Evolutionary conservation across 148 eudicot genomes (phyloP), one percentile per base, ranked within the genome.

Genomic region (Rhododendron mucronatum): DNA sequence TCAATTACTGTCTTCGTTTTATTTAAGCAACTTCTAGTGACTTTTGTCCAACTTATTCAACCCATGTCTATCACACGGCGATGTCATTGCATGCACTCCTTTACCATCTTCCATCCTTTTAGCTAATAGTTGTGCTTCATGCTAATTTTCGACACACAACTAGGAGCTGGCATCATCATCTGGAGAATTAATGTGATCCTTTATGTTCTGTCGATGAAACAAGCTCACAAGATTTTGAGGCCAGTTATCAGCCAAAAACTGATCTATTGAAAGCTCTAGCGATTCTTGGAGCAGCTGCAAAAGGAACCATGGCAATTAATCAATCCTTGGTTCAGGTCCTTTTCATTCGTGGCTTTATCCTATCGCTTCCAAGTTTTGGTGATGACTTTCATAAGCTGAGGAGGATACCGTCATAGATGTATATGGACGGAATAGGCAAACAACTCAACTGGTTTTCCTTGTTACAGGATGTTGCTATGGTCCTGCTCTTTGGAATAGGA

Each of bases 271-370:
- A 97, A 91, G 98, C 95, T 85, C 83, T 94, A 85, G 95, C 98
- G 81, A 84, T 95, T 53, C 55, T 95, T 85, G 98, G 89, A 69
- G 98, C 96, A 50, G 95, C 98, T 79, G 91, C 90, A 82, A 93
- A 91, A 3, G 98, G 98, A 79, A 89, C 98, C n/a, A 88, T 89
- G 47, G 98, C 98, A 37, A 94, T 97, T 20, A 94, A 94, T 85
- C 99, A 94, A 41, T 93, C 98, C 3, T 95, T 96, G 98, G 99
- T 97, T 82, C 98, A 97, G 99, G 99, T 95, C 85, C 74, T 4
- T 86, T 44, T 79, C 47, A 51, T 45, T 80, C 23, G 8, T 50
- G 41, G 65, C 57, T 39, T 84, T 45, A 61, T 78, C 12, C 18
- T n/a, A 33, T 50, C 7, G 28, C 48, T 48, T 67, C 30, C 18